Evolutionary conservation across 1,284 basidiomycete genomes (phyloP).

Genomic region (Cutaneotrichosporon mucoides): DNA sequence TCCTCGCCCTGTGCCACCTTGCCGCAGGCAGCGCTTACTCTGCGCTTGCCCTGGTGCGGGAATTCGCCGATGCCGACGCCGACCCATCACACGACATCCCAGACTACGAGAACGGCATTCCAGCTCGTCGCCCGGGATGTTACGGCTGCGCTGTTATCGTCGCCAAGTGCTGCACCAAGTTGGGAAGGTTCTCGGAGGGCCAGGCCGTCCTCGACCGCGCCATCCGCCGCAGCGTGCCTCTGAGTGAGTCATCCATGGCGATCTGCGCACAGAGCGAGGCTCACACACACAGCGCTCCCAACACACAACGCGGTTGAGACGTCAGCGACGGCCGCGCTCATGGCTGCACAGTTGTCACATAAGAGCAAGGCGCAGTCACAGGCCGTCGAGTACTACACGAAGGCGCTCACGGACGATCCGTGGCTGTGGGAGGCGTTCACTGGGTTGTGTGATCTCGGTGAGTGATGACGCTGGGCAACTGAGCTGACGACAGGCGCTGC

Average conservation of each 20-base stretch:
- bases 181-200: constrained; percentile 57
- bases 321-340: constrained; percentile 30
- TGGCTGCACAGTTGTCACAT: constrained; percentile 33
- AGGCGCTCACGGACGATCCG: constrained; percentile 69
- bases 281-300: constrained; percentile 24
- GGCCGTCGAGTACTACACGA: constrained; percentile 67
- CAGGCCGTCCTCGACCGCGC: constrained; percentile 40
- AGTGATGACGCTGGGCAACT: constrained; percentile 28
- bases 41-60: constrained; percentile 65
- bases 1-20: constrained; percentile 73
- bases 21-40: constrained; percentile 70
- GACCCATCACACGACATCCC: constrained; percentile 41
- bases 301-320: constrained; percentile 28
- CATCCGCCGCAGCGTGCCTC: constrained; percentile 29
- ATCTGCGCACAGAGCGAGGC: neutral
- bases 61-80: constrained; percentile 46
- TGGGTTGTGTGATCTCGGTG: constrained; percentile 77
- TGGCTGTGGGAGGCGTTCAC: constrained; percentile 92
- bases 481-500: constrained; percentile 24
- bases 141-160: constrained; percentile 73
- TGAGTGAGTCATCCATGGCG: constrained; percentile 24
- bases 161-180: constrained; percentile 65
- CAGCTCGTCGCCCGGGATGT: constrained; percentile 49
- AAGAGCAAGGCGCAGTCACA: constrained; percentile 57
- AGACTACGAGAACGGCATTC: constrained; percentile 34